Evolutionary conservation across 2,329 filamentous ascomycete genomes (phyloP).

Genomic region (Hypoxylon sp.): DNA sequence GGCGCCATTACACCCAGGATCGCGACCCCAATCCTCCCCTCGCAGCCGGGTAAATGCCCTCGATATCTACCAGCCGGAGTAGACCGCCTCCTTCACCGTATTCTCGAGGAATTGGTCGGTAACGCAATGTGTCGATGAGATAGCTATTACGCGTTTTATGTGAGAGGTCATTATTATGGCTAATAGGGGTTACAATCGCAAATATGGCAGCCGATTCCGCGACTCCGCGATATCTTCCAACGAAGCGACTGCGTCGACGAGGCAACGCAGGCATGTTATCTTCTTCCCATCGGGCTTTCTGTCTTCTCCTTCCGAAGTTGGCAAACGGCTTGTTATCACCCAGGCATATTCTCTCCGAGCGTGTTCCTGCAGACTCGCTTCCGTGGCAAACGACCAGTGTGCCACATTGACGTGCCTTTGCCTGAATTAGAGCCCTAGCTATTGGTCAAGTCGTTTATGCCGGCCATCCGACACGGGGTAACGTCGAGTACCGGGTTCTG

Average conservation of each 20-base stretch:
- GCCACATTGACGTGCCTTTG: constrained; percentile 30
- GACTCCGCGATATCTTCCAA: constrained; percentile 22
- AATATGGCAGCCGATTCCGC: constrained; percentile 27
- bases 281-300: constrained; percentile 21
- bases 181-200: constrained; percentile 27
- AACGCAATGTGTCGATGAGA: constrained; percentile 20
- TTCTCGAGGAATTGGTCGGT: constrained; percentile 15
- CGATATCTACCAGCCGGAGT: constrained; percentile 28
- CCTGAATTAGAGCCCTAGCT: constrained; percentile 30
- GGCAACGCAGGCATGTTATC: constrained; percentile 28
- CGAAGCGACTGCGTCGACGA: constrained; percentile 12
- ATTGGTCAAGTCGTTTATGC: constrained; percentile 27
- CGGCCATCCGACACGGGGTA: constrained; percentile 26
- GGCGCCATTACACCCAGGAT: constrained; percentile 35
- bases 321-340: constrained; percentile 38
- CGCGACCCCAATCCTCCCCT: constrained; percentile 22
- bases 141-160: constrained; percentile 13
- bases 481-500: constrained; percentile 27
- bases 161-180: constrained; percentile 15
- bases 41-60: constrained; percentile 37
- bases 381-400: constrained; percentile 11
- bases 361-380: constrained; percentile 37
- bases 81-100: constrained; percentile 10
- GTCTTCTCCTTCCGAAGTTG: constrained; percentile 40
- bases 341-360: constrained; percentile 12